These are phyloP conservation scores for Oryza rufipogon DNA, from an alignment of 176 grass and related monocot species.

Conservation along the genomic window DNA sequence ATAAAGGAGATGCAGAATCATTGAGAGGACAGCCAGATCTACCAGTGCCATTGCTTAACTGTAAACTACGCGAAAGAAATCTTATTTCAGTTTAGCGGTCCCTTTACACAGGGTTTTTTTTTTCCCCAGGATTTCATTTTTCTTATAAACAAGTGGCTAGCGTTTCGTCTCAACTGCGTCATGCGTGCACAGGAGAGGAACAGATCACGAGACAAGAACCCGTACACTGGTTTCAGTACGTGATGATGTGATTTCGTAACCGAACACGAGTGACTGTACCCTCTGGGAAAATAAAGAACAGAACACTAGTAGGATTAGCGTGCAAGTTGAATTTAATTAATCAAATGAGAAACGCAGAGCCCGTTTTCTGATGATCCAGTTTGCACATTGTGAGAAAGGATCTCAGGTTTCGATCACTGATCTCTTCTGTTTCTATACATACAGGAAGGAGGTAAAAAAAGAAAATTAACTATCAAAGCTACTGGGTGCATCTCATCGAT, in stretches of 20 bases:
- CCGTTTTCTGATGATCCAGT: not conserved
- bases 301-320: not conserved
- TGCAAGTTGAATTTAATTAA: not conserved
- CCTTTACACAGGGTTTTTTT: slow-evolving; percentile 40
- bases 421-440: slow-evolving; percentile 47
- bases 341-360: slow-evolving; percentile 1
- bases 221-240: slow-evolving; percentile 8
- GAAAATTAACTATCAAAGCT: slow-evolving; percentile 39
- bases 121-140: slow-evolving; percentile 42
- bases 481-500: not conserved
- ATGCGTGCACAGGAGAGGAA: slow-evolving; percentile 31
- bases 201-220: slow-evolving; percentile 27
- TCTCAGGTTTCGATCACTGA: slow-evolving; percentile 24
- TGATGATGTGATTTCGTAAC: slow-evolving; percentile 30
- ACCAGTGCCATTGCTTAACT: slow-evolving; percentile 27
- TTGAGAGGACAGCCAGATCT: slow-evolving; percentile 50
- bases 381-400: slow-evolving; percentile 10
- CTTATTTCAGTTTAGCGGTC: slow-evolving; percentile 21
- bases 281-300: not conserved
- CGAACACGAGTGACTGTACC: not conserved
- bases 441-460: slow-evolving; percentile 31
- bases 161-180: slow-evolving; percentile 29
- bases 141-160: not conserved
- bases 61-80: slow-evolving; percentile 20
- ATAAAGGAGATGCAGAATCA: slow-evolving; percentile 44